Base-by-base conservation (phyloP, 345 rosid species). In the Psidium friedrichsthalianum region DNA sequence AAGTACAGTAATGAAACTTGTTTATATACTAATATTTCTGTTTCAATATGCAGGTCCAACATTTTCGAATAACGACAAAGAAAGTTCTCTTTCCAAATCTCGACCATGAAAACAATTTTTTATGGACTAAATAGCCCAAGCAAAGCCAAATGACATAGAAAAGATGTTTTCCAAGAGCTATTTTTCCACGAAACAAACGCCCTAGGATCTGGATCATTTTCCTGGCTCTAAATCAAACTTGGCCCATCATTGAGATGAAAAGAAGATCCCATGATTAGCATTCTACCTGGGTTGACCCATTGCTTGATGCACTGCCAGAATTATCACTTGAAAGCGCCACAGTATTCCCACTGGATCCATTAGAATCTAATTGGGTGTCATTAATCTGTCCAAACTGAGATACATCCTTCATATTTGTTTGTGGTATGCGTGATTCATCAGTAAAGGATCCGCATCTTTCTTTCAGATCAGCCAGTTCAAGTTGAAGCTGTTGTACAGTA, bases 401-500 rank as follows among this genome's bases (percentile, higher is more conserved):
- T 58, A 86, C 74, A 56, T 92, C 93, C 82, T 91, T 90, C 56
- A 92, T 83, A 83, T 91, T 93, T 55, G 89, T 88, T 87, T 92
- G 94, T 56, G 92, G 86, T 22, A 86, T n/a, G 47, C 44, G 91
- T 18, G 93, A 88, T 84, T 95, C 95, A 57, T 92, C 95, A 22
- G 95, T n/a, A 56, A 87, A 92, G 64, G 95, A 86, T 54, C 95
- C 92, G 86, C 88, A 90, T 86, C 94, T 94, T 87, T 92, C 98
- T 88, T 92, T 96, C 21, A 89, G 90, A 88, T 93, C 96, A 85
- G 95, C 95, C 87, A 96, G 90, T 89, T 96, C 96, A 88, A 89
- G 88, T 84, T 95, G 99, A 90, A 96, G 99, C 84, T 96, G 99
- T 84, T 96, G 98, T 61, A 97, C 89, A 83, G 96, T 87, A 90